Evolutionary conservation across 2,329 filamentous ascomycete species (phyloP).

Genomic region (Hymenoscyphus repandus): DNA sequence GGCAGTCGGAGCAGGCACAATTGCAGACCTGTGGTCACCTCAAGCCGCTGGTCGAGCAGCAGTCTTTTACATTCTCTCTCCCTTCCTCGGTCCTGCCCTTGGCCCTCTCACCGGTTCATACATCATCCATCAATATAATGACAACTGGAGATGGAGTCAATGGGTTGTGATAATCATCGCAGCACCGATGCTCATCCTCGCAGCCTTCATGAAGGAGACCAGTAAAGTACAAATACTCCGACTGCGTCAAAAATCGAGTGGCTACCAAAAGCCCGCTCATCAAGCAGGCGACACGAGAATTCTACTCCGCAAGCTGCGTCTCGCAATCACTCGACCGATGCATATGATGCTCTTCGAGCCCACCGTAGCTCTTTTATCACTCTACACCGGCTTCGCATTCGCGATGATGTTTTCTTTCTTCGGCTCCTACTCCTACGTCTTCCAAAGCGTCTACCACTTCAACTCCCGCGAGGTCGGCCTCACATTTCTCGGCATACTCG

Average conservation of each 20-base stretch:
- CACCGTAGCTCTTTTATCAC: conserved; percentile 41
- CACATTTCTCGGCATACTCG: conserved; percentile 23
- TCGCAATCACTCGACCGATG: conserved; percentile 41
- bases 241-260: conserved; percentile 30
- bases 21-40: conserved; percentile 44
- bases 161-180: conserved; percentile 28
- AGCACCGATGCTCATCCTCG: conserved; percentile 31
- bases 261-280: conserved; percentile 15
- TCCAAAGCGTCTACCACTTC: conserved; percentile 41
- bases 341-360: conserved; percentile 58
- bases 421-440: conserved; percentile 48
- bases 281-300: conserved; percentile 17
- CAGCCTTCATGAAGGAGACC: conserved; percentile 37
- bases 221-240: conserved; percentile 19
- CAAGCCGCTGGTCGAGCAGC: conserved; percentile 26
- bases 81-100: conserved; percentile 25
- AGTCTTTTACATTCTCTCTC: conserved; percentile 21
- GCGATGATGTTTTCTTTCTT: conserved; percentile 51
- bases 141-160: conserved; percentile 24
- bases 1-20: conserved; percentile 31
- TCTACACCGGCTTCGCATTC: conserved; percentile 48
- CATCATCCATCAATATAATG: conserved; percentile 28
- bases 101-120: conserved; percentile 26
- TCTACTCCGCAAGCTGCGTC: conserved; percentile 16
- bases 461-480: conserved; percentile 28